A percentile compares a stretch with the other conserved stretches of the same genome.
Evolutionary conservation across 768 basidiomycete species (phyloP).

Genomic region (Tubosaeta sp.): DNA sequence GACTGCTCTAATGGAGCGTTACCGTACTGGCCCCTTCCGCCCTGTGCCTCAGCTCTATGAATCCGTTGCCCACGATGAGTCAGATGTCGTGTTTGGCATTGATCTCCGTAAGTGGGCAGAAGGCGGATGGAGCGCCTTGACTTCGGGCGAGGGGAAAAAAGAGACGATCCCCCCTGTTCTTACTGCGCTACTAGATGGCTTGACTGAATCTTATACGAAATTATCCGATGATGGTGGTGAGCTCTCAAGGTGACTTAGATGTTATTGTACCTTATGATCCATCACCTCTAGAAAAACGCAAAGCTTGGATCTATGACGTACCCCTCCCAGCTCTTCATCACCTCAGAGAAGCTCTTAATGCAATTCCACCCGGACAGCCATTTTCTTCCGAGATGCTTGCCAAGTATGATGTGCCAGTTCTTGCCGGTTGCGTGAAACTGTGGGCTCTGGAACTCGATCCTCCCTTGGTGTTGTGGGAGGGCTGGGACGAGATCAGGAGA

Average conservation of each 20-base stretch:
- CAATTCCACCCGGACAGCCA: slow-evolving; percentile 47
- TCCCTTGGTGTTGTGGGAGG: slow-evolving; percentile 79
- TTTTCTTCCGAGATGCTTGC: slow-evolving; percentile 54
- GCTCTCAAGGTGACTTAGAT: slow-evolving; percentile 16
- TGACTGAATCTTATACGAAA: slow-evolving; percentile 59
- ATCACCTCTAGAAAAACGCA: slow-evolving; percentile 64
- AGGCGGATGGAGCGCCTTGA: slow-evolving; percentile 62
- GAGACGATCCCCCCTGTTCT: slow-evolving; percentile 73
- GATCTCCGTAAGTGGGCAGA: slow-evolving; percentile 91
- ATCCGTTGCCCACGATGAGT: slow-evolving; percentile 74
- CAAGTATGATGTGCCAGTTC: slow-evolving; percentile 80
- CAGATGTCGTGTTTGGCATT: slow-evolving; percentile 87
- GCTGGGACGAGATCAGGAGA: slow-evolving; percentile 87
- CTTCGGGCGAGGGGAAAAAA: slow-evolving; percentile 54
- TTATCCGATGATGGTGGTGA: slow-evolving; percentile 62
- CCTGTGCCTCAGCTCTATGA: slow-evolving; percentile 85
- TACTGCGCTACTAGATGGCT: slow-evolving; percentile 55
- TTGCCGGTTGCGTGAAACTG: slow-evolving; percentile 81
- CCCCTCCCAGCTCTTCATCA: slow-evolving; percentile 81
- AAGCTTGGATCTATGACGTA: slow-evolving; percentile 93
- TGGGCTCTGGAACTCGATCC: slow-evolving; percentile 92
- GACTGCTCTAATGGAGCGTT: slow-evolving; percentile 83
- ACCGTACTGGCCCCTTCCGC: slow-evolving; percentile 90
- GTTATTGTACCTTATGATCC: not conserved
- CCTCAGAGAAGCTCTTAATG: slow-evolving; percentile 81